Base-by-base conservation (phyloP, 495 filamentous ascomycete species). In the Rhypophila decipiens region DNA sequence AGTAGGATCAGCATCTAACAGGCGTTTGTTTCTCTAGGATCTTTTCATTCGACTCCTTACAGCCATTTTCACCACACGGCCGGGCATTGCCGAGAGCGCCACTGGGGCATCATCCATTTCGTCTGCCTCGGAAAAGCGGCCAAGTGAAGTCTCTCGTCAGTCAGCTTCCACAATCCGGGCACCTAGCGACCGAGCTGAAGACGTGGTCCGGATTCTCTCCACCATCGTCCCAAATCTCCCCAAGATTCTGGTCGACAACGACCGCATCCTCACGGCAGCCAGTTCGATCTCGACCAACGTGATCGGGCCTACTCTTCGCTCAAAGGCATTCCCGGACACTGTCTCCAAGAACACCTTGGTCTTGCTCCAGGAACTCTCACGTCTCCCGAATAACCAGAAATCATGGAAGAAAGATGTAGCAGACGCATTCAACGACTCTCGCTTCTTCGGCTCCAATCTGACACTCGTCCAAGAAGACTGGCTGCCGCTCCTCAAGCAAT, bases 361-460 rank as follows among this genome's bases (percentile, higher is more conserved):
- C 22, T 72, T 98, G 13, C 66, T 96, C 4, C 85, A 86, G 31
- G 82, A 88, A 58, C 77, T 97, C 50, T 74, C 83, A 0, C 80
- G 81, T 45, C 73, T 93, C 17, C 79, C 87, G 10, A 85, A 85
- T 41, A 84, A 85, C 36, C 84, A 93, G 44, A 97, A 94, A 54
- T 68, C 80, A 4, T 97, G 93, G 93, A 94, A 85, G 67, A 96
- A 90, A 54, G 94, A 97, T 55, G 72, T 96, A 10, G 75, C 78
- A 0, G 94, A 97, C 58, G 90, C 88, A 11, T 94, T 96, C 69
- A 90, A 94, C 58, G 90, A 97, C 61, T 57, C 84, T 11, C 80
- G 82, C 51, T 91, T 97, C 69, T 95, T 99, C 56, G 68, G 68
- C 42, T 75, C 78, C 4, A 77, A 74, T n/a, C 55, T 85, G 8